Conservation (phyloP, 116 monocot species). For the Iris pallida region DNA sequence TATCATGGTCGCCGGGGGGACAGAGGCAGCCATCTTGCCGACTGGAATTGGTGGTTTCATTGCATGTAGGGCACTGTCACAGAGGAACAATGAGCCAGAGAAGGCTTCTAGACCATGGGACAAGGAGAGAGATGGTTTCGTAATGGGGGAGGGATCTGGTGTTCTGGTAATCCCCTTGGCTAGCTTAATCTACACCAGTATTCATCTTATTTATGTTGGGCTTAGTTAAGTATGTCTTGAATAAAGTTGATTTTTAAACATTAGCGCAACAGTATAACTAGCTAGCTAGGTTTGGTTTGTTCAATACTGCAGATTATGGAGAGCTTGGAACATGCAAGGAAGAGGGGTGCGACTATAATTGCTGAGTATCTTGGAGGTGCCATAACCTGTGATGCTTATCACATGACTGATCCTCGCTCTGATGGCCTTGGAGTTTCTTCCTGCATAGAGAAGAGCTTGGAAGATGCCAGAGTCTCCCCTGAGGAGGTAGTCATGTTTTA, state of each 20-base stretch:
- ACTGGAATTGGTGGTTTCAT: slow-evolving; percentile 17
- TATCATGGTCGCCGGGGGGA: slow-evolving; percentile 22
- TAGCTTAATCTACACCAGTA: not conserved
- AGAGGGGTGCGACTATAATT: slow-evolving; percentile 44
- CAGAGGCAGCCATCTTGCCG: slow-evolving; percentile 11
- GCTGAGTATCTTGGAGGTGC: slow-evolving; percentile 61
- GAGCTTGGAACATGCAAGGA: slow-evolving; percentile 29
- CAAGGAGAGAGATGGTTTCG: slow-evolving; percentile 18
- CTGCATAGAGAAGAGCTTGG: slow-evolving; percentile 43
- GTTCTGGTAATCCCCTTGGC: slow-evolving; percentile 13
- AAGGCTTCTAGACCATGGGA: slow-evolving; percentile 26
- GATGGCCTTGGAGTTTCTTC: slow-evolving; percentile 58
- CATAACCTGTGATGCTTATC: slow-evolving; percentile 56
- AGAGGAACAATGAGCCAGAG: slow-evolving; percentile 12
- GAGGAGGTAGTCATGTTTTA: slow-evolving; percentile 37
- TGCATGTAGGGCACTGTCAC: slow-evolving; percentile 18
- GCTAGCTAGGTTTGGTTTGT: not conserved
- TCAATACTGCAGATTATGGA: slow-evolving; percentile 22
- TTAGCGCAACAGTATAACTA: not conserved
- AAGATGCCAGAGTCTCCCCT: slow-evolving; percentile 49
- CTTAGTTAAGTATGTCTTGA: not conserved
- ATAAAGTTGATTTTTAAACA: not conserved
- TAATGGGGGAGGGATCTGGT: slow-evolving; percentile 23
- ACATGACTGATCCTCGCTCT: slow-evolving; percentile 50
- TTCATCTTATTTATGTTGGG: not conserved